Base-by-base conservation (phyloP, 768 basidiomycete genomes). In the Phaffia tasmanica region DNA sequence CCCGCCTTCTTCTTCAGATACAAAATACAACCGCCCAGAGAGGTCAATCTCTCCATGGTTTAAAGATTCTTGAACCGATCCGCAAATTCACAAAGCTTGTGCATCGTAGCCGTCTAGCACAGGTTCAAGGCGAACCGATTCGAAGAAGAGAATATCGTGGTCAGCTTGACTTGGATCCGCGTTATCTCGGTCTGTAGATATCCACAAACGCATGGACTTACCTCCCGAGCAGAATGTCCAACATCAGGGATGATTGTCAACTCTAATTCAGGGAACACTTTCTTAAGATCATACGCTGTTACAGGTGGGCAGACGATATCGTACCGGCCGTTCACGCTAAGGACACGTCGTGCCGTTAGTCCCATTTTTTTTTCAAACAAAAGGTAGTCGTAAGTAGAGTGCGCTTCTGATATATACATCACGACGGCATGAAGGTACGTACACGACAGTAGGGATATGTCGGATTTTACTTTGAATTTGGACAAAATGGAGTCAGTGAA, bases 191-290 rank as follows among this genome's bases (percentile, higher is more conserved):
- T 42, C 35, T 4, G 35, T 11, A 42, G 11, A 11, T 42, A 11
- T 42, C 4, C 11, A 42, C 35, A 11, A 42, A 42, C 11, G 35
- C 4, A 11, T 42, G 11, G 11, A 42, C 35, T 42, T 42, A 42
- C 73, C 76, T 94, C 92, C 54, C 85, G 82, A 16, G 87, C 81
- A 35, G 87, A 89, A 75, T 95, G 92, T 0, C 91, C 91, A 3
- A 91, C 90, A 75, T 89, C 87, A 19, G 68, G 63, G 2, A 72
- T 57, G 19, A 70, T 21, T 35, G 65, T 25, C 59, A 68, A 42
- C 49, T 62, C 61, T 21, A 83, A 76, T 72, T 90, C 87, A 1
- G 89, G 89, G 83, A 87, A 90, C 11, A 78, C 82, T 76, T 86
- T 87, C 80, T 90, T 89, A 62, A 93, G 80, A 1, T 81, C 83